Percentiles rank a stretch among this genome's conserved stretches.
Conservation (phyloP, 331 rosid genomes). For the Phaseolus coccineus region DNA sequence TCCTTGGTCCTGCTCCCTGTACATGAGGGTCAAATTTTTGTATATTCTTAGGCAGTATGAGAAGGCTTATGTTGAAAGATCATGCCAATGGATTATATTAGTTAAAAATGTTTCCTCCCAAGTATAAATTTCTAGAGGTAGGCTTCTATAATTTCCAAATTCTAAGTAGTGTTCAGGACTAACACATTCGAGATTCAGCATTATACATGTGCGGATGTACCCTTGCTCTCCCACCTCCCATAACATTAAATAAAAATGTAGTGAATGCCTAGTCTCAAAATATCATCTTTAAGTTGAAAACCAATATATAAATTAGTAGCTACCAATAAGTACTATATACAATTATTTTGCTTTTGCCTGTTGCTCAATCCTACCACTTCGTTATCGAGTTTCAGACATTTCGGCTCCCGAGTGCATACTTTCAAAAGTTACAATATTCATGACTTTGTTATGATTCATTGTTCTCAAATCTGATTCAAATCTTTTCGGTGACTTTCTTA, state of each 20-base stretch:
- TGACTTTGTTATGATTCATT: too few species aligned
- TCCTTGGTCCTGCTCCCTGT: conserved; percentile 34
- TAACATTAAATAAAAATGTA: conserved; percentile 15
- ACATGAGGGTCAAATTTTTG: conserved; percentile 53
- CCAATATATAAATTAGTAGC: background rate
- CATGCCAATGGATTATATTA: conserved; percentile 45
- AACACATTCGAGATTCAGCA: conserved; percentile 24
- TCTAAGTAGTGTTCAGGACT: conserved; percentile 25
- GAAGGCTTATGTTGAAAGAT: conserved; percentile 48
- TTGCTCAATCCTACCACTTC: background rate
- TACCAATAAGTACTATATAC: too few species aligned
- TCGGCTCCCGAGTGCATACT: too few species aligned
- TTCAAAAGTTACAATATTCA: too few species aligned
- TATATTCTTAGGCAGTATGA: conserved; percentile 50
- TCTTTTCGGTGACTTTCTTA: too few species aligned
- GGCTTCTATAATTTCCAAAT: conserved; percentile 7
- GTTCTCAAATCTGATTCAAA: too few species aligned
- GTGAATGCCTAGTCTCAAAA: background rate
- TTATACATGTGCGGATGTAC: conserved; percentile 8
- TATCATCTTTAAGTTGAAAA: background rate
- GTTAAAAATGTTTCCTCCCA: conserved; percentile 24
- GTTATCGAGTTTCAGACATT: too few species aligned
- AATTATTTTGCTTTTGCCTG: background rate
- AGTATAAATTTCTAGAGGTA: conserved; percentile 38
- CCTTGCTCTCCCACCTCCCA: conserved; percentile 7